Percentiles rank a stretch among this genome's conserved stretches.
Conservation (phyloP, 805 yeast genomes). For the Nematodospora valgi region DNA sequence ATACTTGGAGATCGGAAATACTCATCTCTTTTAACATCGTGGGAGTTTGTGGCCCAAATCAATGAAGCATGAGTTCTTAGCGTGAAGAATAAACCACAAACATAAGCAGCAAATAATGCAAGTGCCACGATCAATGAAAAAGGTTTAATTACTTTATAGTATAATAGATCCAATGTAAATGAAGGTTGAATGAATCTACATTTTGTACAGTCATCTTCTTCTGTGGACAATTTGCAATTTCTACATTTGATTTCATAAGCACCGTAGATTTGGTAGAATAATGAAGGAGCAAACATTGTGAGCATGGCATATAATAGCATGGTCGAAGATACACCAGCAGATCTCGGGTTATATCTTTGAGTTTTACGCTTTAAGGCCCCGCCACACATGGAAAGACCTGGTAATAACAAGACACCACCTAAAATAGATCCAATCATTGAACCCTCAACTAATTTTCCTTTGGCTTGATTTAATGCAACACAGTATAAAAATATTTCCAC, state of each 20-base stretch:
- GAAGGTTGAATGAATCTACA: constrained; percentile 82
- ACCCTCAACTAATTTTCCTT: constrained; percentile 91
- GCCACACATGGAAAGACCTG: constrained; percentile 96
- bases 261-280: constrained; percentile 87
- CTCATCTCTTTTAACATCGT: constrained; percentile 27
- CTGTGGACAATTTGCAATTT: constrained; percentile 37
- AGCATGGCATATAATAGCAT: constrained; percentile 89
- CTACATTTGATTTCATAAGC: constrained; percentile 73
- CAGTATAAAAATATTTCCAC: constrained; percentile 92
- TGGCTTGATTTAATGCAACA: constrained; percentile 81
- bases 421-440: constrained; percentile 90
- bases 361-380: constrained; percentile 93
- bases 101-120: constrained; percentile 77
- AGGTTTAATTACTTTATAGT: constrained; percentile 69
- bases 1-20: constrained; percentile 38
- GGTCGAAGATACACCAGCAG: constrained; percentile 96
- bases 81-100: constrained; percentile 88
- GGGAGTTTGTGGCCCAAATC: constrained; percentile 73
- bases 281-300: constrained; percentile 89
- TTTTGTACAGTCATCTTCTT: constrained; percentile 49
- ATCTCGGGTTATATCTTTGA: constrained; percentile 90
- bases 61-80: constrained; percentile 93
- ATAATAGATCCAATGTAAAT: constrained; percentile 64
- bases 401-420: constrained; percentile 87
- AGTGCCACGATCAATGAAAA: constrained; percentile 78